Evolutionary conservation across 345 rosid species (phyloP), one percentile per base, ranked within the genome.

Genomic region (Salix arbutifolia): DNA sequence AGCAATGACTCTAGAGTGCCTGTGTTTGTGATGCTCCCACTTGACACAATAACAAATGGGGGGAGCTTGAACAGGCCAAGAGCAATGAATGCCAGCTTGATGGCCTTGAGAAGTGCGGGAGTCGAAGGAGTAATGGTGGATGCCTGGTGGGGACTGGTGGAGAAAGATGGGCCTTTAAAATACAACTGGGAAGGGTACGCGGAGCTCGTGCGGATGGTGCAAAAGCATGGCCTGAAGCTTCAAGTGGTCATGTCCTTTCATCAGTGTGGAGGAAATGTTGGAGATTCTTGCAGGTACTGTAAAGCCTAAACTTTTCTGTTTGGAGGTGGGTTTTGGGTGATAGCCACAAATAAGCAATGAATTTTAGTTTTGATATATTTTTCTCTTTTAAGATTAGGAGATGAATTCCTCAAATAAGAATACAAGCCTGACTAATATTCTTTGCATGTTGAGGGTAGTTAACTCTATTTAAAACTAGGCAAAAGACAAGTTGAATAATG

Each of bases 251-350:
- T 93, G 98, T 96, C 99, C 65, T 96, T 96, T 84, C 99, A 96
- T 82, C 98, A 96, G 86, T 93, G 99, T n/a, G 98, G 99, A 67
- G 98, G 99, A 77, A 93, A 96, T 85, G 99, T 96, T 3, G 98
- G 98, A 79, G 99, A 96, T 83, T 93, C 98, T 77, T 93, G 97
- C 99, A 93, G 94, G 99, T 95, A 87, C 5, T 66, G 67, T 16
- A 72, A 48, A 4, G 23, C 70, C 74, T 42, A 30, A 4, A 12
- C n/a, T n/a, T 62, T 10, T 52, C 12, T n/a, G 23, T 17, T 48
- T 18, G 5, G 28, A 52, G 33, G 8, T 3, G 3, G 38, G 28
- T 19, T 62, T 70, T 6, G 16, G 17, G 11, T 37, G 19, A 58
- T 3, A 33, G 23, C n/a, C 28, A 64, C 69, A 56, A 18, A 25